phyloP scores from a whole-genome alignment of 805 yeast species.

The Cyberlindnera saturnus region DNA sequence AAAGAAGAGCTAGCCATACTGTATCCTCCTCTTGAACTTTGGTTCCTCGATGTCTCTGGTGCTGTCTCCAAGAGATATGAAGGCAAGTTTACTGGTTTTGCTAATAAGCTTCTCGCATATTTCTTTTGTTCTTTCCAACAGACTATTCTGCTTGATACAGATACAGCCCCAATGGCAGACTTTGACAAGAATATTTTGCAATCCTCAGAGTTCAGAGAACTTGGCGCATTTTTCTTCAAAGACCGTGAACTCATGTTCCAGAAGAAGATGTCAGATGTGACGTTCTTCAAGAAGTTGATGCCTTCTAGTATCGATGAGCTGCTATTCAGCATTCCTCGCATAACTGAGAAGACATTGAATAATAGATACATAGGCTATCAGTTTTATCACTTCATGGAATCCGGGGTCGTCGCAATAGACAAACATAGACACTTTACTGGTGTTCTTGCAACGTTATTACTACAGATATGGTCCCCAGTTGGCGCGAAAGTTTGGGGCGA shows the following conservation, averaged over 20 bases:
- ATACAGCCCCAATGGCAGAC: conserved; percentile 39
- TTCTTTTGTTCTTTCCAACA: conserved; percentile 45
- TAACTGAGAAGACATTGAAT: conserved; percentile 29
- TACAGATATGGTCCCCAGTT: conserved; percentile 35
- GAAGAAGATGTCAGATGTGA: conserved; percentile 19
- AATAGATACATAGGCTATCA: conserved; percentile 34
- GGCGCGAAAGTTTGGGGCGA: conserved; percentile 55
- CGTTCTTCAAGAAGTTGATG: conserved; percentile 38
- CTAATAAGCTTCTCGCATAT: conserved; percentile 41
- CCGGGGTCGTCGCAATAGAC: conserved; percentile 41
- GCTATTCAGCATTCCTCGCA: conserved; percentile 30
- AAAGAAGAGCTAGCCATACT: conserved; percentile 5
- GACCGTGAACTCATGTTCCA: conserved; percentile 36
- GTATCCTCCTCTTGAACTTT: conserved; percentile 30
- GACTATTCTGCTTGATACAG: conserved; percentile 45
- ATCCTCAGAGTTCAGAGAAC: conserved; percentile 25
- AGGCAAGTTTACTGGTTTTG: conserved; percentile 30
- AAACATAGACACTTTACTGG: conserved; percentile 44
- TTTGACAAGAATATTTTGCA: conserved; percentile 29
- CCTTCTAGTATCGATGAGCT: conserved; percentile 35
- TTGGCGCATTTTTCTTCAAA: conserved; percentile 38
- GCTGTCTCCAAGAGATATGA: conserved; percentile 16
- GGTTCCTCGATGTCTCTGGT: conserved; percentile 32
- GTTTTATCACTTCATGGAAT: conserved; percentile 37
- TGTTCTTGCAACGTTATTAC: conserved; percentile 33